Conservation (phyloP, 2,329 filamentous ascomycete genomes). For the Cladosporium halotolerans region DNA sequence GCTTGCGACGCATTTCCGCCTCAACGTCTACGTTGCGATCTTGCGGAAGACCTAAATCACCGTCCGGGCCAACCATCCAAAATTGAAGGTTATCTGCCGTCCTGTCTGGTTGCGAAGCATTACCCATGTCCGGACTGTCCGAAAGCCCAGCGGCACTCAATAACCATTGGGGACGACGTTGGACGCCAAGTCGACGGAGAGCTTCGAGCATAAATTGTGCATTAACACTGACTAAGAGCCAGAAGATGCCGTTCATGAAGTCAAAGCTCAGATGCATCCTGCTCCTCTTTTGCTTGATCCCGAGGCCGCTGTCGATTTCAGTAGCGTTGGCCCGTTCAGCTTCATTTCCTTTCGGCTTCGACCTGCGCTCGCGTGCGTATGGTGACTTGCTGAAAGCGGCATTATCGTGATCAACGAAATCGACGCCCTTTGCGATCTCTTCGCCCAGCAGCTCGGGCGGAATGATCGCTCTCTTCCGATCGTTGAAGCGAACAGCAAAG, state of each 20-base stretch:
- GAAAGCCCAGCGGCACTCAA: conserved; percentile 44
- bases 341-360: conserved; percentile 19
- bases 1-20: conserved; percentile 62
- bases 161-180: conserved; percentile 59
- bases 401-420: conserved; percentile 29
- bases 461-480: conserved; percentile 32
- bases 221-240: conserved; percentile 54
- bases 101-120: not conserved
- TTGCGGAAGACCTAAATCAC: conserved; percentile 50
- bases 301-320: conserved; percentile 58
- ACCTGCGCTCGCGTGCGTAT: conserved; percentile 63
- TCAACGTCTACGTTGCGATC: conserved; percentile 73
- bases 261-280: conserved; percentile 71
- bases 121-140: conserved; percentile 1
- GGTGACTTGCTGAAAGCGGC: conserved; percentile 37
- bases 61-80: conserved; percentile 47
- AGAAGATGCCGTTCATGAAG: conserved; percentile 69
- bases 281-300: conserved; percentile 69
- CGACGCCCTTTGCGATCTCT: conserved; percentile 33
- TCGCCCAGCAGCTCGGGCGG: conserved; percentile 39
- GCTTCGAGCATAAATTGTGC: conserved; percentile 50
- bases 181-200: conserved; percentile 56
- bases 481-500: conserved; percentile 42
- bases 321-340: conserved; percentile 20
- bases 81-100: conserved; percentile 36